A percentile compares a stretch with the other conserved stretches of the same genome.
These are phyloP conservation scores for Coniochaeta sp. DNA, from an alignment of 2,329 filamentous ascomycete genomes.

Conservation along the genomic window DNA sequence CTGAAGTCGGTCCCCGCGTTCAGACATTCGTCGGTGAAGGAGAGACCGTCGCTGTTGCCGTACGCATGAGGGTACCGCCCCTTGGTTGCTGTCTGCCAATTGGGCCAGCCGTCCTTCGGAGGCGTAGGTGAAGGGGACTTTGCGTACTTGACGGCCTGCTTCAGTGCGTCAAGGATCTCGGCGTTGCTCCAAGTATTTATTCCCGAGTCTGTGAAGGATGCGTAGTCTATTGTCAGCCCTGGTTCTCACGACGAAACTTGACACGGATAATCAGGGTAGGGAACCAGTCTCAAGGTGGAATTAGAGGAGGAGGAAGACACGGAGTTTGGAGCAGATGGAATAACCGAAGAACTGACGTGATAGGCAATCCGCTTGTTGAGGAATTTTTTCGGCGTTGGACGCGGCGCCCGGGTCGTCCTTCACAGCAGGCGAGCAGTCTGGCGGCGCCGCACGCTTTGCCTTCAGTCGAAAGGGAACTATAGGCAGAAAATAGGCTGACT, in stretches of 20 bases:
- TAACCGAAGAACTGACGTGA: too few relatives aligned
- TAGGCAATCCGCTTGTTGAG: too few relatives aligned
- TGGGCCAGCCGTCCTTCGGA: neutral
- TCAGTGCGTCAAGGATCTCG: neutral
- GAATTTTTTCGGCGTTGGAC: too few relatives aligned
- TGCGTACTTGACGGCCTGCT: neutral
- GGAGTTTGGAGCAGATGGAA: too few relatives aligned
- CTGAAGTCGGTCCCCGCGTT: neutral
- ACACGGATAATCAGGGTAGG: too few relatives aligned
- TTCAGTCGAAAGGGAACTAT: too few relatives aligned
- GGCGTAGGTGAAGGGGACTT: neutral
- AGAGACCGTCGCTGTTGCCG: neutral
- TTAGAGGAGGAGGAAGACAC: too few relatives aligned
- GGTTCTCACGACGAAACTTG: neutral
- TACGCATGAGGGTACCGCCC: neutral
- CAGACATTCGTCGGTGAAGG: neutral
- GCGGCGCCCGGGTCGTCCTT: too few relatives aligned
- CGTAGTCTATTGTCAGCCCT: constrained; percentile 8
- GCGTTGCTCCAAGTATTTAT: neutral
- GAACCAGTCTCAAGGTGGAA: too few relatives aligned
- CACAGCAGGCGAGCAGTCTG: too few relatives aligned
- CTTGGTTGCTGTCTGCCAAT: neutral
- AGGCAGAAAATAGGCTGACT: too few relatives aligned
- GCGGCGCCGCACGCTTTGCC: too few relatives aligned
- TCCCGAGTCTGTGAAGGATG: constrained; percentile 8